Conservation (phyloP, 148 eudicot genomes). For the Chenopodium berlandieri region DNA sequence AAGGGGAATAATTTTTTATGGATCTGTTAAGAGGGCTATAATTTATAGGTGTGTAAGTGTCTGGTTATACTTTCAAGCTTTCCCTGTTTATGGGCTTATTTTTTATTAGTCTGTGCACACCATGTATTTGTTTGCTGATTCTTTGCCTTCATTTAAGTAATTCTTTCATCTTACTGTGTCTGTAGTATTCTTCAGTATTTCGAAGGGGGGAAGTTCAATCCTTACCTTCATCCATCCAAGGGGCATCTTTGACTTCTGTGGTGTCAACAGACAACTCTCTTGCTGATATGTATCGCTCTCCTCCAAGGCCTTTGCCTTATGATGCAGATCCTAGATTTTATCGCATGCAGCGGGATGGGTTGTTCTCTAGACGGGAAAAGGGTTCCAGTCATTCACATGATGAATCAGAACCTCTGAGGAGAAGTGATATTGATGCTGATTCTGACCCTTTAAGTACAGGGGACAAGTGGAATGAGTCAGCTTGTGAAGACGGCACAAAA, state of each 20-base stretch:
- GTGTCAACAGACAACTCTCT: slow-evolving; percentile 58
- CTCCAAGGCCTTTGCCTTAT: slow-evolving; percentile 90
- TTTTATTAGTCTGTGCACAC: background rate
- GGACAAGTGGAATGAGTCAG: slow-evolving; percentile 57
- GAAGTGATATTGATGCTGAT: slow-evolving; percentile 60
- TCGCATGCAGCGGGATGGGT: slow-evolving; percentile 67
- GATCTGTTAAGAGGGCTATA: too few species aligned
- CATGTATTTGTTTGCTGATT: background rate
- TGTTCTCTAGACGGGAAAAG: slow-evolving; percentile 75
- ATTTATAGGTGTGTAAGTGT: background rate
- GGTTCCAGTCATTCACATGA: slow-evolving; percentile 76
- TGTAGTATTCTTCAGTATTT: slow-evolving; percentile 81
- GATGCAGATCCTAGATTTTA: slow-evolving; percentile 72
- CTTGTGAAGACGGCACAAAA: slow-evolving; percentile 65
- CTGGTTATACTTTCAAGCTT: background rate
- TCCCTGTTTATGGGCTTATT: background rate
- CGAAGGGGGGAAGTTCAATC: slow-evolving; percentile 69
- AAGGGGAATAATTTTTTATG: too few species aligned
- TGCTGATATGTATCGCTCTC: slow-evolving; percentile 73
- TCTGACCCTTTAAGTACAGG: slow-evolving; percentile 50
- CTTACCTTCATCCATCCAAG: slow-evolving; percentile 65
- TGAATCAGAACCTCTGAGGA: slow-evolving; percentile 70
- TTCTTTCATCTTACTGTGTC: slow-evolving; percentile 12
- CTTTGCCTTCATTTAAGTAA: slow-evolving; percentile 9
- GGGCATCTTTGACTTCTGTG: slow-evolving; percentile 54